Evolutionary conservation across 1,139 yeast genomes (phyloP), one percentile per base, ranked within the genome.

Genomic region (Taphrina wiesneri): DNA sequence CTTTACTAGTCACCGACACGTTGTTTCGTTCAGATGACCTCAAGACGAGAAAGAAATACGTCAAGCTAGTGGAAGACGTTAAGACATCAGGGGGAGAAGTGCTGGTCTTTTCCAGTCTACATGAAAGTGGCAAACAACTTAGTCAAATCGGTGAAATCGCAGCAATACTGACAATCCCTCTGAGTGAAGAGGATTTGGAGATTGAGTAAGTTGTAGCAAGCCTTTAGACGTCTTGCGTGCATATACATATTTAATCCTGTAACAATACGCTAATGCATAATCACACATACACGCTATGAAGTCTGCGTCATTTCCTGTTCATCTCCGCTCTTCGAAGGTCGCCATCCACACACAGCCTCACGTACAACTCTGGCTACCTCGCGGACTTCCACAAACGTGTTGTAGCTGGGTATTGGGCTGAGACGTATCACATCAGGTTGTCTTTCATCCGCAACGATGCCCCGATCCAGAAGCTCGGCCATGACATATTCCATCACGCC

Each of bases 131-230:
- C 11, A 88, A 86, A 69, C 97, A 93, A 75, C 78, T 93, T 67
- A 90, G 90, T 74, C 92, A 88, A 72, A 81, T 93, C 70, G 90
- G 97, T 0, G 99, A 99, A 61, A 83, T 91, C 52, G 99, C 98
- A 0, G 95, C 91, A 60, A 82, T 93, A 51, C 79, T 92, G 71
- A 86, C 85, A 70, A 93, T 88, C 73, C 96, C 98, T 0, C 79
- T 91, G 4, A 89, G 90, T 0, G 96, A 90, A 71, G 79, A 91
- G 60, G 97, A 90, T n/a, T 26, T 56, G 17, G 66, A 62, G n/a
- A 45, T 59, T 6, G 63, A 56, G 23, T 28, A 17, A 49, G n/a
- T n/a, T n/a, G n/a, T n/a, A n/a, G n/a, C n/a, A n/a, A n/a, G n/a
- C n/a, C n/a, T n/a, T n/a, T n/a, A 11, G 17, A 11, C 43, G 6